Evolutionary conservation across 257 asterid genomes (phyloP).

Genomic region (Solanum ahanhuiri): DNA sequence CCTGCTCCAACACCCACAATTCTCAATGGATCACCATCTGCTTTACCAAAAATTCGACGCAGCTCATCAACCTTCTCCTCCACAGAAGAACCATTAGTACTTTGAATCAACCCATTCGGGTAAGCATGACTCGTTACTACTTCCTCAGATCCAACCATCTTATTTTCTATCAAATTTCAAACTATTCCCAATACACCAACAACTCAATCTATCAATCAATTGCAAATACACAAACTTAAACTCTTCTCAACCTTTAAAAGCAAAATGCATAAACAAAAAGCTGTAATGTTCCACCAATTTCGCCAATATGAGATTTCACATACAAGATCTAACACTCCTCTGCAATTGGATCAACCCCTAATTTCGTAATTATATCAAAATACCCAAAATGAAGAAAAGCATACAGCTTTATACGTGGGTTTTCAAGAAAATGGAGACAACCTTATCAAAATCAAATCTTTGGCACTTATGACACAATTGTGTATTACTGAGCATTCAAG

Average conservation of each 20-base stretch:
- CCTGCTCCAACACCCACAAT: slow-evolving; percentile 85
- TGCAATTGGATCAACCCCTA: background rate
- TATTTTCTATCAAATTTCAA: background rate
- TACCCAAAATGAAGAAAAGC: background rate
- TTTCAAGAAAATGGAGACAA: background rate
- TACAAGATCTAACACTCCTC: background rate
- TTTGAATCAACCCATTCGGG: slow-evolving; percentile 36
- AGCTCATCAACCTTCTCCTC: slow-evolving; percentile 74
- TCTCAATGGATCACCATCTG: slow-evolving; percentile 54
- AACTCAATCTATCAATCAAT: background rate
- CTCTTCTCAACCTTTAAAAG: slow-evolving; percentile 13
- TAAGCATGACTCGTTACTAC: slow-evolving; percentile 17
- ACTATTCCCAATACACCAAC: background rate
- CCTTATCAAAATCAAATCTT: background rate
- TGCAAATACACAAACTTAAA: slow-evolving; percentile 11
- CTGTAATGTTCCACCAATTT: background rate
- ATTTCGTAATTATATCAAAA: background rate
- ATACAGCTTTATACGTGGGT: background rate
- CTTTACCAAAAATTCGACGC: slow-evolving; percentile 43
- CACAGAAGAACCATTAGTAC: slow-evolving; percentile 25
- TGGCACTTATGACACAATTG: background rate
- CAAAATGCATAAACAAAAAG: background rate
- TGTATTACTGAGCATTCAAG: background rate
- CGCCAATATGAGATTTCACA: background rate
- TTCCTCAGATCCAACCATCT: slow-evolving; percentile 44